Evolutionary conservation across 805 yeast species (phyloP).

Genomic region (Lipomyces yamanashiensis): DNA sequence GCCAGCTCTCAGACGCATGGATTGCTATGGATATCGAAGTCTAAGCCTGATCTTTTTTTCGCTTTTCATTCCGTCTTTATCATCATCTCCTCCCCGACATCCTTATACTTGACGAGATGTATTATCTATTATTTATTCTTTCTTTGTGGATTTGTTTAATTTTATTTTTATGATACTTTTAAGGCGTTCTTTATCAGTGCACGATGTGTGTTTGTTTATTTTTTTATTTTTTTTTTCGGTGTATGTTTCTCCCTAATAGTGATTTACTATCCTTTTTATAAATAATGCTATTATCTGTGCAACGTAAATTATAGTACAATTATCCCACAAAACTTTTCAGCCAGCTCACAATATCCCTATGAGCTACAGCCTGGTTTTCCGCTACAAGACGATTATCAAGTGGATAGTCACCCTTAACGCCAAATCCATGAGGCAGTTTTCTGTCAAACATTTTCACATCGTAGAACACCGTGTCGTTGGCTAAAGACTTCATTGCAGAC

Average conservation of each 20-base stretch:
- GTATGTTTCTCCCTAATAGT: too few relatives aligned
- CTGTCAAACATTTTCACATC: slow-evolving; percentile 35
- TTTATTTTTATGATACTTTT: background rate
- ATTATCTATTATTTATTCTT: background rate
- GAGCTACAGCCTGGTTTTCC: slow-evolving; percentile 31
- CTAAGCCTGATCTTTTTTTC: slow-evolving; percentile 5
- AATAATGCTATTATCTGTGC: too few relatives aligned
- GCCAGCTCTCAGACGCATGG: slow-evolving; percentile 36
- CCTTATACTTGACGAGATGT: background rate
- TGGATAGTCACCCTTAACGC: slow-evolving; percentile 50
- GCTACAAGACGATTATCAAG: slow-evolving; percentile 21
- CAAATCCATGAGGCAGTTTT: slow-evolving; percentile 50
- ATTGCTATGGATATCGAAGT: slow-evolving; percentile 36
- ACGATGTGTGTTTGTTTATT: background rate
- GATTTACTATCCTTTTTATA: too few relatives aligned
- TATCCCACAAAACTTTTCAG: slow-evolving; percentile 26
- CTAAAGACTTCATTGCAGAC: slow-evolving; percentile 34
- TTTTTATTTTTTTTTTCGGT: background rate
- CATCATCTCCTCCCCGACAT: background rate
- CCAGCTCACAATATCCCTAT: slow-evolving; percentile 30
- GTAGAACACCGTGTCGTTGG: slow-evolving; percentile 30
- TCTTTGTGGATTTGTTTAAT: background rate
- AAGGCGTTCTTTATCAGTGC: background rate
- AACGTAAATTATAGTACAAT: background rate
- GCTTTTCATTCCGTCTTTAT: background rate